Evolutionary conservation across 2,329 filamentous ascomycete species (phyloP).

Genomic region (Xylariomycetidae sp.): DNA sequence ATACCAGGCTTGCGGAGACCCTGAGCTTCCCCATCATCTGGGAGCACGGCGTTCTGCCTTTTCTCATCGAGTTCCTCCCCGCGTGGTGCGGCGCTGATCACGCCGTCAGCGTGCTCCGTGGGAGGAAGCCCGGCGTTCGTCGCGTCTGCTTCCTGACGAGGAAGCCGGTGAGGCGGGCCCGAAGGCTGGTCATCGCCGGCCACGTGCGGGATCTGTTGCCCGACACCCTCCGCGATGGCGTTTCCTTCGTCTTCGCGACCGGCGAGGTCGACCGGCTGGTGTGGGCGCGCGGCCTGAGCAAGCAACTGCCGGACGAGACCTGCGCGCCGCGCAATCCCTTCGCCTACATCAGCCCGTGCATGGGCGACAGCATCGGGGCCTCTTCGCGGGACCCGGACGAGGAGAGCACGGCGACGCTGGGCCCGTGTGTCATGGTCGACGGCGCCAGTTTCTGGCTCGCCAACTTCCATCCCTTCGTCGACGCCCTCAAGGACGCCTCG

Average conservation of each 20-base stretch:
- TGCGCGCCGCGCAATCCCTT: slow-evolving; percentile 37
- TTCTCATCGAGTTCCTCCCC: slow-evolving; percentile 35
- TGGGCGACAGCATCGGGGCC: slow-evolving; percentile 40
- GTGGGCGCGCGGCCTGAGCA: slow-evolving; percentile 35
- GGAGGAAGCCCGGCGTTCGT: slow-evolving; percentile 27
- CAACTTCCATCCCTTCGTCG: slow-evolving; percentile 38
- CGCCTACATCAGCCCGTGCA: slow-evolving; percentile 34
- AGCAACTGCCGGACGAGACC: slow-evolving; percentile 33
- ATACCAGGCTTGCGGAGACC: slow-evolving; percentile 26
- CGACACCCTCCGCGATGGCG: slow-evolving; percentile 20
- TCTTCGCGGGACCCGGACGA: slow-evolving; percentile 25
- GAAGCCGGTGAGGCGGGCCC: slow-evolving; percentile 27
- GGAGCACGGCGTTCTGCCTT: slow-evolving; percentile 38
- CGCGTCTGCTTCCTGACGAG: slow-evolving; percentile 36
- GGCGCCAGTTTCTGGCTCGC: slow-evolving; percentile 36
- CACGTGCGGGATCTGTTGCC: slow-evolving; percentile 38
- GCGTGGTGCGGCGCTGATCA: slow-evolving; percentile 35
- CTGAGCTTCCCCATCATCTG: slow-evolving; percentile 35
- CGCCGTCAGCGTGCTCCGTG: slow-evolving; percentile 32
- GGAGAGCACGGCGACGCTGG: slow-evolving; percentile 36
- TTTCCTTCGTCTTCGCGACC: slow-evolving; percentile 33
- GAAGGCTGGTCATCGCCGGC: slow-evolving; percentile 32
- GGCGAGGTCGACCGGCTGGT: slow-evolving; percentile 32
- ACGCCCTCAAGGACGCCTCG: slow-evolving; percentile 24
- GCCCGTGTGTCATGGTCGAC: slow-evolving; percentile 32